A percentile compares a stretch with the other conserved stretches of the same genome.
phyloP scores from a whole-genome alignment of 345 rosid species.

The Geranium brycei region DNA sequence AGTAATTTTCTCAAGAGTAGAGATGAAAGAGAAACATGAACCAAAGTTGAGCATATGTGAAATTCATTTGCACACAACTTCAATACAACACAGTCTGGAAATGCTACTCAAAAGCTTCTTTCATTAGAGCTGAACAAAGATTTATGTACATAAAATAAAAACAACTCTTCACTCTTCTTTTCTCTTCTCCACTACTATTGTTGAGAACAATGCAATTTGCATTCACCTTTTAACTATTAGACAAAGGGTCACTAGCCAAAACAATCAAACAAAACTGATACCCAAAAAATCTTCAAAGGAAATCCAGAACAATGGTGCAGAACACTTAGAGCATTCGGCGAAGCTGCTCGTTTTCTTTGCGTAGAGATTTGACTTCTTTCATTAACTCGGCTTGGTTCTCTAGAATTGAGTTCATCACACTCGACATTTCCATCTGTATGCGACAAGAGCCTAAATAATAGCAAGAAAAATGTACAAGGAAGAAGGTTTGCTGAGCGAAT shows the following conservation, averaged over 20 bases:
- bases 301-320: background rate
- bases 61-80: too few species aligned
- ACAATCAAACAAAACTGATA: background rate
- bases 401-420: conserved; percentile 44
- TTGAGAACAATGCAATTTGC: background rate
- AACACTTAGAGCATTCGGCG: conserved; percentile 52
- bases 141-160: too few species aligned
- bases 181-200: background rate
- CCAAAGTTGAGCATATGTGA: too few species aligned
- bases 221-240: background rate
- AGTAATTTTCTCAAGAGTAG: too few species aligned
- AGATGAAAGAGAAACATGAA: too few species aligned
- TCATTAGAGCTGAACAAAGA: too few species aligned
- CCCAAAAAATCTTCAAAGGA: background rate
- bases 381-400: conserved; percentile 80
- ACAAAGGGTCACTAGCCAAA: background rate
- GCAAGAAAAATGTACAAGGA: background rate
- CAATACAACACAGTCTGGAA: too few species aligned
- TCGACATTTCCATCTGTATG: conserved; percentile 62
- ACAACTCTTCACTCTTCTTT: too few species aligned
- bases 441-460: background rate
- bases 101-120: too few species aligned
- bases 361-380: conserved; percentile 61
- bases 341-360: conserved; percentile 75
- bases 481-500: background rate